Conservation (phyloP, 768 basidiomycete genomes). For the Termitomyces bulborhizus region DNA sequence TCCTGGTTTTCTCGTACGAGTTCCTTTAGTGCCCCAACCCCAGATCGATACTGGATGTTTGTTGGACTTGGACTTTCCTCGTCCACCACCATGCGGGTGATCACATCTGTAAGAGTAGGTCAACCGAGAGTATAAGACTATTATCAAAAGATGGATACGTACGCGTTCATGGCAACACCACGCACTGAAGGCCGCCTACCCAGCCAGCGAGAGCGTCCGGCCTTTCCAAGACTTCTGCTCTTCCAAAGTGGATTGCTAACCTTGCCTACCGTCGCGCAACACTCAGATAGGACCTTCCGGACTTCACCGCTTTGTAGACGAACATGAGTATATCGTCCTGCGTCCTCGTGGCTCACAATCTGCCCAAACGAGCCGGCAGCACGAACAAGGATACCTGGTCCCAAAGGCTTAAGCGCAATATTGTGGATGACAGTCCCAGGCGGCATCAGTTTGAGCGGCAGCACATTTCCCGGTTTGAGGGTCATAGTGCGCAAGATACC, state of each 20-base stretch:
- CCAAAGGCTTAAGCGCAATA: constrained; percentile 68
- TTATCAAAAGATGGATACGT: constrained; percentile 23
- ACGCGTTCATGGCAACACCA: constrained; percentile 98
- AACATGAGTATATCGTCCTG: constrained; percentile 71
- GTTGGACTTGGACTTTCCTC: constrained; percentile 96
- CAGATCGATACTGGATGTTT: constrained; percentile 89
- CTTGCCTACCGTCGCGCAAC: constrained; percentile 84
- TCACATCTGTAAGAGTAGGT: constrained; percentile 47
- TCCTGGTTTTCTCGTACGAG: constrained; percentile 87
- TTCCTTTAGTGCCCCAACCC: constrained; percentile 92
- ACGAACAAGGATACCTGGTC: constrained; percentile 79
- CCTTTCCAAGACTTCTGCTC: constrained; percentile 81
- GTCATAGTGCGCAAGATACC: constrained; percentile 82
- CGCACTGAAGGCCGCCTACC: constrained; percentile 81
- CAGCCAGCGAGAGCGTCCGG: constrained; percentile 83
- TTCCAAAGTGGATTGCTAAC: constrained; percentile 93
- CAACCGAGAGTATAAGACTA: not conserved
- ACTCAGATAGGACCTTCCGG: constrained; percentile 73
- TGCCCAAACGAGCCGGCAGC: constrained; percentile 85
- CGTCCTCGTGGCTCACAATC: constrained; percentile 71
- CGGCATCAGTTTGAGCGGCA: constrained; percentile 88
- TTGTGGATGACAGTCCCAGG: constrained; percentile 88
- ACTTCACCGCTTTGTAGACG: constrained; percentile 91
- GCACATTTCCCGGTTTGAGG: constrained; percentile 87
- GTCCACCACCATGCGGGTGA: constrained; percentile 96